phyloP scores from a whole-genome alignment of 129 eudicot genomes.

The Rutidosis leptorrhynchoides region DNA sequence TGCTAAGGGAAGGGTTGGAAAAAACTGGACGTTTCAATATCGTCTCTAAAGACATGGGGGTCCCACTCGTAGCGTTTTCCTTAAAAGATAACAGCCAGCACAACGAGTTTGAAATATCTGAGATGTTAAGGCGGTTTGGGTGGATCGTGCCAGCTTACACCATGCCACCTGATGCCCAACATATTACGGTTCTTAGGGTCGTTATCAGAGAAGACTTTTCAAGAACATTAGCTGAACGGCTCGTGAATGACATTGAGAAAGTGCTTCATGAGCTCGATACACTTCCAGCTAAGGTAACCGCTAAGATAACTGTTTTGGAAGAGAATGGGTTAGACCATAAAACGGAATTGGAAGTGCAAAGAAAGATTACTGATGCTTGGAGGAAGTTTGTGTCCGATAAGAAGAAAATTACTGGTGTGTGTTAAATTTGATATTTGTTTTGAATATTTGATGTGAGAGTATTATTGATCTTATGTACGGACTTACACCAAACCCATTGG shows the following conservation, averaged over 20 bases:
- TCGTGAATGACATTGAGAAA: constrained; percentile 54
- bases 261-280: constrained; percentile 71
- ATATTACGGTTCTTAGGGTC: constrained; percentile 69
- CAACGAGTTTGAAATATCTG: constrained; percentile 78
- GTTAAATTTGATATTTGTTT: constrained; percentile 31
- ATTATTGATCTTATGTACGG: not conserved
- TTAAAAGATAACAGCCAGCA: constrained; percentile 67
- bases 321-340: constrained; percentile 26
- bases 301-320: constrained; percentile 35
- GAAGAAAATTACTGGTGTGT: constrained; percentile 78
- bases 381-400: constrained; percentile 69
- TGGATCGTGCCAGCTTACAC: constrained; percentile 98
- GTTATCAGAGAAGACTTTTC: constrained; percentile 84
- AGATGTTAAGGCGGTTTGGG: constrained; percentile 75
- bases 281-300: constrained; percentile 45
- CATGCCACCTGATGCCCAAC: constrained; percentile 81
- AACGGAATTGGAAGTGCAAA: constrained; percentile 49
- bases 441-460: not conserved
- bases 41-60: constrained; percentile 67
- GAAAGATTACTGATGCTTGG: constrained; percentile 70
- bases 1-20: constrained; percentile 59
- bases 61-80: constrained; percentile 79
- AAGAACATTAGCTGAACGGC: constrained; percentile 73
- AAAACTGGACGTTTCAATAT: constrained; percentile 61
- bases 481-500: not conserved